Evolutionary conservation across 139 green algal species (phyloP).

Genomic region (Mychonastes homosphaera): DNA sequence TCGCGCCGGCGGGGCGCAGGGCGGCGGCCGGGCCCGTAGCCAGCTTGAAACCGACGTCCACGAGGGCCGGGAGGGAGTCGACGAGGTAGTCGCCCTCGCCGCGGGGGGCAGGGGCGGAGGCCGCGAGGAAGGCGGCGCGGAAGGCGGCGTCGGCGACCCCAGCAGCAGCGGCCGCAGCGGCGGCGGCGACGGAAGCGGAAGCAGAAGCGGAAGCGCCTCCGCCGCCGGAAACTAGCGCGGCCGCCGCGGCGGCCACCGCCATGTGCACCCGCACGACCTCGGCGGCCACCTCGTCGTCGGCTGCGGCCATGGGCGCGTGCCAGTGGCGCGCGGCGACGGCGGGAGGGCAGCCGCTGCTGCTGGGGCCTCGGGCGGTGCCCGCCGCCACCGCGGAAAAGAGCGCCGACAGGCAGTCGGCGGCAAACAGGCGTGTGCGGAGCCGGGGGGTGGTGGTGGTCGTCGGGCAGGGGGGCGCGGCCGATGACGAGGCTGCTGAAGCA

Average conservation of each 20-base stretch:
- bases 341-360: background rate
- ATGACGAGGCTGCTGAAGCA: too few species aligned
- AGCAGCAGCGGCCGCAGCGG: background rate
- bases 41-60: slow-evolving; percentile 70
- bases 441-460: too few species aligned
- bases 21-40: slow-evolving; percentile 46
- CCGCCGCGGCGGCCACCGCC: too few species aligned
- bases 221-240: background rate
- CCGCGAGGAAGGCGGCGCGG: background rate
- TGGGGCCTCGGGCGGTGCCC: slow-evolving; percentile 28
- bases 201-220: background rate
- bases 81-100: background rate
- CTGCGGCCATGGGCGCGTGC: background rate
- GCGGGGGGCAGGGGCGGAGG: background rate
- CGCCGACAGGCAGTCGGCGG: slow-evolving; percentile 46
- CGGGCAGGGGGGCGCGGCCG: too few species aligned
- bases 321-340: background rate
- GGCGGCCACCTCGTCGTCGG: too few species aligned
- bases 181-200: background rate
- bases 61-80: slow-evolving; percentile 41
- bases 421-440: slow-evolving; percentile 73
- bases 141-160: background rate
- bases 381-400: slow-evolving; percentile 36
- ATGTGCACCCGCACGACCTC: background rate
- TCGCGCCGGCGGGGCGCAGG: slow-evolving; percentile 46